Evolutionary conservation across 2,329 filamentous ascomycete genomes (phyloP), one percentile per base, ranked within the genome.

Genomic region (Nemania sp.): DNA sequence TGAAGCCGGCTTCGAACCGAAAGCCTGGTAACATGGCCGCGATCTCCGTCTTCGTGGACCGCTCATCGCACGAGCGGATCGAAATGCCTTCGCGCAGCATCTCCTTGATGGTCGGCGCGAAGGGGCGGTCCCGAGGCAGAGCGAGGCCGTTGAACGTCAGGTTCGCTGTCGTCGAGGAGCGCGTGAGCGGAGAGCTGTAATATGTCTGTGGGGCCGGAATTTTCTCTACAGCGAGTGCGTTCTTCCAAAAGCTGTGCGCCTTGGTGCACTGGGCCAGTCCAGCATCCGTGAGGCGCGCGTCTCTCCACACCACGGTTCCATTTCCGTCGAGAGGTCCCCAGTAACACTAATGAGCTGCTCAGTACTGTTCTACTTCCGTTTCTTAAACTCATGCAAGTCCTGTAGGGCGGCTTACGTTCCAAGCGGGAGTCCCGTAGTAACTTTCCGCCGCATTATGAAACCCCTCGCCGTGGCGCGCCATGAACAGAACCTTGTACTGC

Each of bases 381-480:
- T 28, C 26, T 12, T 12, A 6, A 28, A 6, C 12, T 28, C 12
- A 28, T 28, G n/a, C 3, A 14, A 14, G 3, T 3, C 4, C n/a
- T 12, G 19, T 1, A 11, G 20, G 14, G 11, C 14, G 5, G 72
- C 80, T 62, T 68, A 81, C 82, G 66, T 89, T 86, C 86, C 86
- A 89, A 2, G 81, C 82, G 1, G 82, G 79, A 0, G 85, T 89
- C 41, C 86, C 86, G 61, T 87, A 89, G 67, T 77, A 86, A 23
- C 75, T 74, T 69, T 89, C 83, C 12, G 86, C 86, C 6, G 77
- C 77, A 59, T 84, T 85, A 59, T 84, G 81, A 61, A 74, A 82
- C 11, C 87, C 87, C 69, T 90, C 80, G 19, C 87, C 88, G 65
- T 90, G 88, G 33, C 88, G 82, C 3, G 82, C 86, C 68, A 89